Evolutionary conservation across 163 green algal genomes (phyloP).

Genomic region (Scenedesmus sp.): DNA sequence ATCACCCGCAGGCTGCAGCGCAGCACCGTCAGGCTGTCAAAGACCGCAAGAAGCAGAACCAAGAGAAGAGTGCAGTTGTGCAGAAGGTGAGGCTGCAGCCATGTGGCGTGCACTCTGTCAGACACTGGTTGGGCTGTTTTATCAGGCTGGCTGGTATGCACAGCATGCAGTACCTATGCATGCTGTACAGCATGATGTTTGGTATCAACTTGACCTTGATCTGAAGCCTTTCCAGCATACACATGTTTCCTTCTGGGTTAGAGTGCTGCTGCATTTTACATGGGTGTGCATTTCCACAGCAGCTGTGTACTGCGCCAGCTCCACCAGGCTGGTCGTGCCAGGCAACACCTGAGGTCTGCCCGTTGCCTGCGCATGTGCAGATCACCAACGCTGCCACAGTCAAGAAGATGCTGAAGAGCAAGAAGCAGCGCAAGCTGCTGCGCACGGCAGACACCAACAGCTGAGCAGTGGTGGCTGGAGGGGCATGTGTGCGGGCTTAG

Average conservation of each 20-base stretch:
- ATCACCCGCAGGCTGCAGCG: constrained; percentile 58
- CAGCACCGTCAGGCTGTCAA: constrained; percentile 61
- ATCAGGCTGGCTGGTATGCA: too few species aligned
- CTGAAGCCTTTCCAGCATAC: too few species aligned
- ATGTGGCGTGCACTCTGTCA: too few species aligned
- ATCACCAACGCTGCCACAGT: constrained; percentile 79
- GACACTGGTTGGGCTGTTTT: too few species aligned
- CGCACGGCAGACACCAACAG: constrained; percentile 71
- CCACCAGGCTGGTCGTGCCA: too few species aligned
- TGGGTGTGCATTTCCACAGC: too few species aligned
- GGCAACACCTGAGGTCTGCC: neutral
- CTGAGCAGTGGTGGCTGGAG: neutral
- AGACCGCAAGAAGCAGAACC: constrained; percentile 77
- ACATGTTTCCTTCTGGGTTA: too few species aligned
- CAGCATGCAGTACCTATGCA: too few species aligned
- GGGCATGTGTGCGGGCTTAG: neutral
- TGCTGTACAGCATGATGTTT: too few species aligned
- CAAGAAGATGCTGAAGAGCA: constrained; percentile 91
- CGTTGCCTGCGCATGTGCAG: constrained; percentile 36
- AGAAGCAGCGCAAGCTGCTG: constrained; percentile 77
- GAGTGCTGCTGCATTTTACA: too few species aligned
- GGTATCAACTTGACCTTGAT: too few species aligned
- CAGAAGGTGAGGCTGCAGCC: constrained; percentile 67
- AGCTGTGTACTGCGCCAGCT: too few species aligned
- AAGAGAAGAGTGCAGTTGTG: constrained; percentile 75